Percentiles rank a stretch among this genome's conserved stretches.
Evolutionary conservation across 2,329 filamentous ascomycete genomes (phyloP).

Genomic region (Cercospora sojina): DNA sequence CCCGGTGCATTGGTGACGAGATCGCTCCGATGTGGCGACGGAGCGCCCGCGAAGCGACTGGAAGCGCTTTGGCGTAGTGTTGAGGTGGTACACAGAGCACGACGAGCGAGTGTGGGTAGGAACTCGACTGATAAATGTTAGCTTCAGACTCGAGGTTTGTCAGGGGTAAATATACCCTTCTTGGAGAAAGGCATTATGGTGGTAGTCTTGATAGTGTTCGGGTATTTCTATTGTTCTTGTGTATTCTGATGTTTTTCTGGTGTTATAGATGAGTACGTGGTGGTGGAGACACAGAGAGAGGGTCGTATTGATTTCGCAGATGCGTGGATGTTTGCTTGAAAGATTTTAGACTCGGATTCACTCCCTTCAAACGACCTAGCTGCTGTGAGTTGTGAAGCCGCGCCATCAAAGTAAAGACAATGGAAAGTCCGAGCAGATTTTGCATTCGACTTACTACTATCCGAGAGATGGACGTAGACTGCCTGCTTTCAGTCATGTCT

Average conservation of each 20-base stretch:
- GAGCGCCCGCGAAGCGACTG: neutral
- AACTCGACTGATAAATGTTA: too few relatives aligned
- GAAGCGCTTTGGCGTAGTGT: neutral
- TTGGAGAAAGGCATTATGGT: neutral
- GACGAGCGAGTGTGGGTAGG: too few relatives aligned
- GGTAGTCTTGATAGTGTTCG: neutral
- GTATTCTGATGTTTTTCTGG: neutral
- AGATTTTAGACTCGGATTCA: neutral
- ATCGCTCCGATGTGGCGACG: neutral
- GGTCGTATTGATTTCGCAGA: neutral
- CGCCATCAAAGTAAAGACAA: neutral
- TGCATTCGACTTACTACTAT: neutral
- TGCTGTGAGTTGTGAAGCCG: constrained; percentile 1
- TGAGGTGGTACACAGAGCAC: neutral
- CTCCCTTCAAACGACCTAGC: neutral
- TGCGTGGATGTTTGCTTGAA: neutral
- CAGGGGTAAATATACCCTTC: neutral
- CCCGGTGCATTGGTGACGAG: neutral
- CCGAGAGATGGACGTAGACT: constrained; percentile 4
- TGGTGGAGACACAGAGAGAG: neutral
- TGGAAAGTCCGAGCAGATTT: neutral
- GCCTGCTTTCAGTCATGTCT: constrained; percentile 13
- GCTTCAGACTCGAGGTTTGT: too few relatives aligned
- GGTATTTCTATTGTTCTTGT: too few relatives aligned
- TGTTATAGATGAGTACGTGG: neutral